These are phyloP conservation scores for Heritiera fomes DNA, from an alignment of 345 rosid genomes.

Conservation along the genomic window DNA sequence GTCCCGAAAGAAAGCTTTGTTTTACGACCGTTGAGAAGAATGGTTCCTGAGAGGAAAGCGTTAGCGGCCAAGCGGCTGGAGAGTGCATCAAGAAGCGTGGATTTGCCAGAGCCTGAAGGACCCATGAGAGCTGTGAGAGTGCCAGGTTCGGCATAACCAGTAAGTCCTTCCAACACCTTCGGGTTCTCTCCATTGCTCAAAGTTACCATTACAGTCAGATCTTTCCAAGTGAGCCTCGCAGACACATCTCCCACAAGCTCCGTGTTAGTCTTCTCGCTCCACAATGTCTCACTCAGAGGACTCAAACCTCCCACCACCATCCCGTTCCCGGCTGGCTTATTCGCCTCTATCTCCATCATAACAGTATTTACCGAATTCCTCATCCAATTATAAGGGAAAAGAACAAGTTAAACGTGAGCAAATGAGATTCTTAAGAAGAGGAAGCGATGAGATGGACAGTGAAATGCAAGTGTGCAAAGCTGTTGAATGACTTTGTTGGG, in stretches of 20 bases:
- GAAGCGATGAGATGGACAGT: neutral
- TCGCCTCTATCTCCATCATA: constrained; percentile 71
- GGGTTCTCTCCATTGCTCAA: constrained; percentile 68
- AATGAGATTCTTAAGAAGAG: constrained; percentile 4
- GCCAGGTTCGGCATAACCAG: constrained; percentile 91
- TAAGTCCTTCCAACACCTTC: constrained; percentile 78
- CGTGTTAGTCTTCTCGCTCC: constrained; percentile 62
- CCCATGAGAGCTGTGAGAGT: constrained; percentile 87
- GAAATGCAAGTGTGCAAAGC: neutral
- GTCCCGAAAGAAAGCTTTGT: constrained; percentile 95
- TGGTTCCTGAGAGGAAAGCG: constrained; percentile 81
- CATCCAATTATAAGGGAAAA: neutral
- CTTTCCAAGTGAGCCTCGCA: constrained; percentile 89
- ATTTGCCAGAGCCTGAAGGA: constrained; percentile 94
- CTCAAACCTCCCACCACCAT: constrained; percentile 59
- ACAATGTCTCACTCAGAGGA: constrained; percentile 74
- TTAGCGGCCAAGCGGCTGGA: constrained; percentile 85
- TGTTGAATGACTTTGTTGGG: constrained; percentile 5
- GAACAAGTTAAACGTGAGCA: neutral
- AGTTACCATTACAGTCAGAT: constrained; percentile 79
- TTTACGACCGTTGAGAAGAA: constrained; percentile 84
- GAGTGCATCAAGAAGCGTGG: constrained; percentile 89
- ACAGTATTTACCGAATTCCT: constrained; percentile 22
- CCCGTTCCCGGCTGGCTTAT: constrained; percentile 45
- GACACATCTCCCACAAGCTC: constrained; percentile 77